These are phyloP conservation scores for Heteromeles arbutifolia DNA, from an alignment of 306 rosid genomes.

Conservation along the genomic window DNA sequence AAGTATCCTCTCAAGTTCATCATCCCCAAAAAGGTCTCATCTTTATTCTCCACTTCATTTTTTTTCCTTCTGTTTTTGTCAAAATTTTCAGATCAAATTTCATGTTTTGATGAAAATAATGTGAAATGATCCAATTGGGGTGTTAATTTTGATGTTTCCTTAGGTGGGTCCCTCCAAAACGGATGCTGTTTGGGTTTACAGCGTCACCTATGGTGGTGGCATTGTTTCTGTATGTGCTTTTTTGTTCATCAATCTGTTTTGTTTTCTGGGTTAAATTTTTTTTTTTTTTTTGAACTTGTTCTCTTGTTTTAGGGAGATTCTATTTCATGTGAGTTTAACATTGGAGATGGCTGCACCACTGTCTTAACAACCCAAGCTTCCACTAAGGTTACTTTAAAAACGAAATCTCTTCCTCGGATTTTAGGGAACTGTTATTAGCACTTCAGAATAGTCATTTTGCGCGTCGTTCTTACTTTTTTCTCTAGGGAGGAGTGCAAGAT, in stretches of 20 bases:
- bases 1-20: conserved; percentile 87
- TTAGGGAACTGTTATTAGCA: too few species aligned
- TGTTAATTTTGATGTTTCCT: conserved; percentile 12
- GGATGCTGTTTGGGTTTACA: conserved; percentile 85
- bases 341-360: conserved; percentile 57
- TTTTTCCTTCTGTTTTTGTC: neutral
- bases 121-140: conserved; percentile 5
- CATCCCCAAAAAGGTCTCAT: conserved; percentile 38
- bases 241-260: neutral
- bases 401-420: neutral
- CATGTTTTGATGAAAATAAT: conserved; percentile 1
- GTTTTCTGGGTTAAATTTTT: neutral
- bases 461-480: too few species aligned
- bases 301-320: conserved; percentile 61
- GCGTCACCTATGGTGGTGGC: conserved; percentile 85
- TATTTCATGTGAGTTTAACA: conserved; percentile 48
- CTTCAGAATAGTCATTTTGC: too few species aligned
- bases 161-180: conserved; percentile 74
- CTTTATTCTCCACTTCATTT: neutral
- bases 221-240: conserved; percentile 64
- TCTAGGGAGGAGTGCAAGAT: too few species aligned
- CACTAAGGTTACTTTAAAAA: conserved; percentile 52
- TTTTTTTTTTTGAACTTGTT: neutral
- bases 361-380: conserved; percentile 86
- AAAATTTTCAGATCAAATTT: neutral